phyloP scores from a whole-genome alignment of 2,329 filamentous ascomycete species.

The Epichloe glyceriae region DNA sequence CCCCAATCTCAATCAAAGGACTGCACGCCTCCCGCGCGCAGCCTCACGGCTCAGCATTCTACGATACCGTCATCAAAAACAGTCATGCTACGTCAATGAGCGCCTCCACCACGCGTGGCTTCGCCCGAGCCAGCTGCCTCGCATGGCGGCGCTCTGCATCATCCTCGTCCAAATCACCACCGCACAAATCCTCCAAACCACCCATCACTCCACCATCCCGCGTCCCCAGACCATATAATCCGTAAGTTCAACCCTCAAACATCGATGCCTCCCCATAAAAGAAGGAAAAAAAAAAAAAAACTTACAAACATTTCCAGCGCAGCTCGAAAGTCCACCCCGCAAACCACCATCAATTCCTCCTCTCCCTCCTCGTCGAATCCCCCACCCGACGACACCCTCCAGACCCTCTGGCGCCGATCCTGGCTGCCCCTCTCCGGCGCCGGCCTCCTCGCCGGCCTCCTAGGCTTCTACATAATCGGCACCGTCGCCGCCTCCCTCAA shows the following conservation, averaged over 20 bases:
- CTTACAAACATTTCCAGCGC: not conserved
- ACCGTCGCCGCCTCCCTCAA: conserved; percentile 24
- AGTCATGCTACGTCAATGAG: conserved; percentile 16
- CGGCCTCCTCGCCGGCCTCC: conserved; percentile 29
- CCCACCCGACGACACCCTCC: conserved; percentile 21
- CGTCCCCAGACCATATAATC: conserved; percentile 17
- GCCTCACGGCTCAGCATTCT: too few species aligned
- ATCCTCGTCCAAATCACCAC: conserved; percentile 12
- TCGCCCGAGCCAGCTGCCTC: conserved; percentile 9
- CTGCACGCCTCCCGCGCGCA: too few species aligned
- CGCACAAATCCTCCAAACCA: conserved; percentile 10
- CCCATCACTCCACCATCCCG: conserved; percentile 10
- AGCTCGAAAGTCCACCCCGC: not conserved
- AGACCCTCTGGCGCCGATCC: conserved; percentile 24
- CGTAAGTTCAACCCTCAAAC: conserved; percentile 12
- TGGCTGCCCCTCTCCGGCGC: conserved; percentile 33
- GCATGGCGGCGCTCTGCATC: conserved; percentile 20
- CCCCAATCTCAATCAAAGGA: too few species aligned
- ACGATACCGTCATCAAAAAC: not conserved
- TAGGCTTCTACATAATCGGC: conserved; percentile 35
- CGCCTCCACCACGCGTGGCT: conserved; percentile 14
- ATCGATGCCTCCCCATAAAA: not conserved
- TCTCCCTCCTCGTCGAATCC: conserved; percentile 11
- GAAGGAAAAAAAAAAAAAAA: not conserved
- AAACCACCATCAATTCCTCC: not conserved